Evolutionary conservation across 306 rosid genomes (phyloP).

Genomic region (Pachyrhizus erosus): DNA sequence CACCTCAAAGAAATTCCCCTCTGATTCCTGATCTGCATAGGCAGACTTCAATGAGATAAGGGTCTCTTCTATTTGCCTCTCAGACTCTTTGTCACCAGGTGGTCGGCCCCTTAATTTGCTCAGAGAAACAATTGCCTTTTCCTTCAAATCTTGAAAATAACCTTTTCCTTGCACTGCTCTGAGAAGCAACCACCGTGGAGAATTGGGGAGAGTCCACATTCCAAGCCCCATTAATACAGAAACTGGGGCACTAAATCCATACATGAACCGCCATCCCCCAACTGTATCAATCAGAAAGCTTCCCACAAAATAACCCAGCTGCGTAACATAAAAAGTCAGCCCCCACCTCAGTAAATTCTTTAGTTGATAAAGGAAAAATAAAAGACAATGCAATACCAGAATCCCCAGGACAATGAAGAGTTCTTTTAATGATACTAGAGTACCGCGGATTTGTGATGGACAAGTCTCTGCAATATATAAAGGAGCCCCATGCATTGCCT

Average conservation of each 20-base stretch:
- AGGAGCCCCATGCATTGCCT: slow-evolving; percentile 99
- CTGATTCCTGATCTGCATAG: slow-evolving; percentile 77
- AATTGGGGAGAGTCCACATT: slow-evolving; percentile 79
- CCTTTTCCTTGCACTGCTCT: slow-evolving; percentile 94
- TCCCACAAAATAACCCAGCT: slow-evolving; percentile 93
- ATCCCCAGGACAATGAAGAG: slow-evolving; percentile 96
- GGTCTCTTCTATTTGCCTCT: slow-evolving; percentile 84
- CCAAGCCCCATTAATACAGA: slow-evolving; percentile 91
- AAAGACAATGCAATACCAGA: slow-evolving; percentile 64
- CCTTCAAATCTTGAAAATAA: slow-evolving; percentile 73
- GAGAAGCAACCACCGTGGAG: slow-evolving; percentile 99
- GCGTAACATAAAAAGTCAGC: slow-evolving; percentile 49
- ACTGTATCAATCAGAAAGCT: slow-evolving; percentile 76
- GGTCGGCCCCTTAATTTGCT: slow-evolving; percentile 85
- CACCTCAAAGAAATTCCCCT: slow-evolving; percentile 86
- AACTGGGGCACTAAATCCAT: slow-evolving; percentile 83
- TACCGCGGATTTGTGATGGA: slow-evolving; percentile 94
- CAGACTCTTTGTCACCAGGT: slow-evolving; percentile 77
- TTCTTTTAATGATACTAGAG: slow-evolving; percentile 91
- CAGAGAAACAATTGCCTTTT: slow-evolving; percentile 69
- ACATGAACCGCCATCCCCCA: slow-evolving; percentile 98
- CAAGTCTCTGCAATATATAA: slow-evolving; percentile 96
- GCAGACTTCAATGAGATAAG: slow-evolving; percentile 71
- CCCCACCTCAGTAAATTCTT: slow-evolving; percentile 35
- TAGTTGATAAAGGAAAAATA: slow-evolving; percentile 28